Base-by-base conservation (phyloP, 169 alveolate species). In the Cryptosporidium parvum region DNA sequence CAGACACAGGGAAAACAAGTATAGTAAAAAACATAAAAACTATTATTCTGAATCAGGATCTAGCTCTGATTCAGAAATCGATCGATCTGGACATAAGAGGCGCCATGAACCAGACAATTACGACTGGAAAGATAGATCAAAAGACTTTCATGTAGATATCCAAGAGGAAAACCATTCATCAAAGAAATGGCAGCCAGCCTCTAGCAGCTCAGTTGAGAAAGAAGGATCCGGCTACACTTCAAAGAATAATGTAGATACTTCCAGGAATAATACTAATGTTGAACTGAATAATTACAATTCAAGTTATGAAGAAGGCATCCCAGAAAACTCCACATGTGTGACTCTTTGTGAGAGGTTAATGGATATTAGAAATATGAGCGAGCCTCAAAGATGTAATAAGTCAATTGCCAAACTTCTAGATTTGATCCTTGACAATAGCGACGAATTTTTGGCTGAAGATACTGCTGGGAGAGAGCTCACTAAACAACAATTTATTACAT, bases 401-500 rank as follows among this genome's bases (percentile, higher is more conserved):
- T 59, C 75, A 37, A 18, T 70, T 12, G 75, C 89, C 10, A 80
- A 80, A 16, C 26, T 80, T 42, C 31, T 80, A 44, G 89, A 80
- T 31, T 31, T 80, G 12, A 39, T 80, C 18, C 80, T 65, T 23
- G 89, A 80, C 26, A 67, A 42, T 42, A 26, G 42, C 4, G 89
- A 80, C 0, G 89, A 80, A 10, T 80, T 80, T 80, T 37, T 80
- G 18, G 89, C 89, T 5, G 89, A 80, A 21, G 89, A 80, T 31
- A 80, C 67, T 2, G 75, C 67, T 33, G 89, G 89, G 21, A 59
- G 89, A 80, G 89, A 80, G 26, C 75, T 80, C 18, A 80, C 89
- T 29, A 80, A 80, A 65, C 89, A 80, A 80, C 89, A 80, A 51
- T 80, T 80, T 65, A 67, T 80, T 31, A 80, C 89, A 10, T 80